Evolutionary conservation across 2,329 filamentous ascomycete species (phyloP).

Genomic region (Xylaria polymorpha): DNA sequence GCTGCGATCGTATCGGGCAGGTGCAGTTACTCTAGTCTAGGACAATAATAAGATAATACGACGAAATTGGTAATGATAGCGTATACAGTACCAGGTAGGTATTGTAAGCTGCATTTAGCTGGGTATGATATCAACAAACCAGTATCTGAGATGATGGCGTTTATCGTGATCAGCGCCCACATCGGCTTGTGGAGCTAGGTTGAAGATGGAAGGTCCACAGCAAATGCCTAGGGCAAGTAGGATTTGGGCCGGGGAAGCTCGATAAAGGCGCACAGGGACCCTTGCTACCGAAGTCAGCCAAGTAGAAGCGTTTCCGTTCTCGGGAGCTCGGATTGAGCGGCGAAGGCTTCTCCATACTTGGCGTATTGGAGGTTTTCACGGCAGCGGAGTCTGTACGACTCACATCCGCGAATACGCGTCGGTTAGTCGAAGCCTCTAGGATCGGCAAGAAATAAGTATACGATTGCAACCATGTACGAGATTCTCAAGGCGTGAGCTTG

Average conservation of each 20-base stretch:
- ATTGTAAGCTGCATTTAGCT: constrained; percentile 24
- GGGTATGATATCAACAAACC: constrained; percentile 23
- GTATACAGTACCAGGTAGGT: neutral
- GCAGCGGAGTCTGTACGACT: neutral
- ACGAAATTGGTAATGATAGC: constrained; percentile 19
- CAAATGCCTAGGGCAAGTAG: constrained; percentile 4
- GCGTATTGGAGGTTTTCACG: constrained; percentile 1
- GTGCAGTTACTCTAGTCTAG: constrained; percentile 22
- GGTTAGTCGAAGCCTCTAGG: neutral
- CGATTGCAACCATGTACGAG: neutral
- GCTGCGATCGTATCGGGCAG: constrained; percentile 32
- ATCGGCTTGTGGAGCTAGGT: constrained; percentile 32
- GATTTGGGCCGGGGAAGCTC: constrained; percentile 22
- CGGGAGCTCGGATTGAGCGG: constrained; percentile 13
- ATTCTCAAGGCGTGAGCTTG: neutral
- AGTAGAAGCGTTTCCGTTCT: constrained; percentile 10
- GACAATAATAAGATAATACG: constrained; percentile 21
- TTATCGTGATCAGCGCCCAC: constrained; percentile 27
- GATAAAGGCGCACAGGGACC: constrained; percentile 29
- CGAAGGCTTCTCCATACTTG: constrained; percentile 23
- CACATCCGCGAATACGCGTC: neutral
- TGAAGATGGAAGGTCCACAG: constrained; percentile 45
- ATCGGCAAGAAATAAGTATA: neutral
- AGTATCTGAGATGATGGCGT: constrained; percentile 11
- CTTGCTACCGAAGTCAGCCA: constrained; percentile 12